A percentile compares a stretch with the other conserved stretches of the same genome.
Conservation (phyloP, 2,329 filamentous ascomycete genomes). For the Dactylellina parvicollis region DNA sequence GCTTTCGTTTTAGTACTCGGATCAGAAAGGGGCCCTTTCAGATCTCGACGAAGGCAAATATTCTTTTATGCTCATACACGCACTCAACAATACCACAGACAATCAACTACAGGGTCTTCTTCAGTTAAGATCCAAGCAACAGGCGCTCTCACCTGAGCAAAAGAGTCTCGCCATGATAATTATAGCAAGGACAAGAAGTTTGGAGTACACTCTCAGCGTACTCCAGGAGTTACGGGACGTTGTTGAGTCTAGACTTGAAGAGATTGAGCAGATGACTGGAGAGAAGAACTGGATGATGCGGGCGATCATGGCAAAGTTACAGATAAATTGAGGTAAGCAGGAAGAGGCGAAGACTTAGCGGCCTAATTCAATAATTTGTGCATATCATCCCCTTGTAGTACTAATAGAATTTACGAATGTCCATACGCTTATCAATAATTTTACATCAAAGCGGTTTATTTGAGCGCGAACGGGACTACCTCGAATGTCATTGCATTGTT, state of each 20-base stretch:
- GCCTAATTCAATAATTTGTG: too few species aligned
- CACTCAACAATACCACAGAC: slow-evolving; percentile 1
- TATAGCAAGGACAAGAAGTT: not conserved
- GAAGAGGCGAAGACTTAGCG: too few species aligned
- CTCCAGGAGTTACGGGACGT: not conserved
- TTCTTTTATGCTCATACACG: slow-evolving; percentile 31
- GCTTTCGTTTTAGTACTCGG: too few species aligned
- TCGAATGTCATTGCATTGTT: too few species aligned
- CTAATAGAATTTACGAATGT: too few species aligned
- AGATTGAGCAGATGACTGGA: not conserved
- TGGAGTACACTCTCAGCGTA: slow-evolving; percentile 14
- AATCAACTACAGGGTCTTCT: slow-evolving; percentile 7
- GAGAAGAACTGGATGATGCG: slow-evolving; percentile 25
- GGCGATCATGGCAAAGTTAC: slow-evolving; percentile 21
- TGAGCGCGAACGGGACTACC: too few species aligned
- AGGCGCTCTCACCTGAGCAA: not conserved
- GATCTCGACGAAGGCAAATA: slow-evolving; percentile 40
- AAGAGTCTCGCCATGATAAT: slow-evolving; percentile 8
- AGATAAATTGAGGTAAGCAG: too few species aligned
- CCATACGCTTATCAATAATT: too few species aligned
- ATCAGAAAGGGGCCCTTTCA: slow-evolving; percentile 16
- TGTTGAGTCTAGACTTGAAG: not conserved
- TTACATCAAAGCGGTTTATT: too few species aligned
- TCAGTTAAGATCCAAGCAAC: slow-evolving; percentile 2
- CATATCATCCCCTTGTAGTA: too few species aligned